Base-by-base conservation (phyloP, 352 stramenopile species). In the Thalassiosira livingstoniorum region DNA sequence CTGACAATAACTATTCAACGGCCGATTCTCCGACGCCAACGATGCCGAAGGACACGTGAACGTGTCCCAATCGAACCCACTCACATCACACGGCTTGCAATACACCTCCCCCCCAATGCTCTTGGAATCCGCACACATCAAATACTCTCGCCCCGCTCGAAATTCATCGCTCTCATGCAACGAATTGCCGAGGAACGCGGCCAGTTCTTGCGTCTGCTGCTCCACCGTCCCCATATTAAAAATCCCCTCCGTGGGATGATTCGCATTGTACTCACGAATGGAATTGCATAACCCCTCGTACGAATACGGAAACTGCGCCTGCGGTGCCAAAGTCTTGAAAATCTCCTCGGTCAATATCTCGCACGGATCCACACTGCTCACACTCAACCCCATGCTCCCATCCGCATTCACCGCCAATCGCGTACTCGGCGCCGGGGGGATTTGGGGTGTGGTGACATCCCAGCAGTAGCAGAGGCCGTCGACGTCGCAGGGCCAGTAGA, bases 101-200 rank as follows among this genome's bases (percentile, higher is more conserved):
- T 80, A 80, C 3, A 34, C 42, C 42, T 80, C 73, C 34, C 72
- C 72, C 31, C 31, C 54, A 0, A 51, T n/a, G 21, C n/a, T 5
- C 0, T 57, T 45, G 3, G n/a, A 10, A 31, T 80, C 73, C 4
- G 73, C 73, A 37, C 73, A 80, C 73, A 75, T 75, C 0, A 80
- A 25, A 45, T 74, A 80, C 25, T 87, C 80, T 34, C 80, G 54
- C 11, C 62, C 74, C 3, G 80, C 80, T n/a, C 73, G 60, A 18
- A 87, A 87, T 43, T 87, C 80, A 66, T 83, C 80, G 43, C 39
- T 75, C 57, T 87, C 80, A 53, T 87, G 80, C 35, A 80, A 32
- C 1, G 68, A 63, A 68, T 87, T 80, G 7, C 80, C 80, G 23
- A 87, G 65, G 23, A 83, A 87, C 0, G 75, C 75, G 0, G 80